phyloP scores from a whole-genome alignment of 352 stramenopile species.

The Phytophthora rubi region DNA sequence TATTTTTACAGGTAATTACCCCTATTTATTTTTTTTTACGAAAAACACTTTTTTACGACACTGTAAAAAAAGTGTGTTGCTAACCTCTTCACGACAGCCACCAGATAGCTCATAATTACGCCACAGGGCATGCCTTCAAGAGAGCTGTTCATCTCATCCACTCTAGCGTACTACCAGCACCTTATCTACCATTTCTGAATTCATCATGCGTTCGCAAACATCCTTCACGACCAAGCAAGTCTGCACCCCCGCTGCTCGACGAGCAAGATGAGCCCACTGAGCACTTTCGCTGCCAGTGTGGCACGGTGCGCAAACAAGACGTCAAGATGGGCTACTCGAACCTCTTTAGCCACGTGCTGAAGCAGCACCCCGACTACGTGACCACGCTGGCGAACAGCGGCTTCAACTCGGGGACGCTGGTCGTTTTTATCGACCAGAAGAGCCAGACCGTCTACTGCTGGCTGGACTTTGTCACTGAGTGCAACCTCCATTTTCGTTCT shows the following conservation, averaged over 20 bases:
- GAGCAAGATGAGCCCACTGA: slow-evolving; percentile 11
- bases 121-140: neutral
- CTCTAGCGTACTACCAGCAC: neutral
- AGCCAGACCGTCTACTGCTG: slow-evolving; percentile 12
- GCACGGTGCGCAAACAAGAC: slow-evolving; percentile 2
- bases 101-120: neutral
- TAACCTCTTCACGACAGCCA: neutral
- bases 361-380: slow-evolving; percentile 6
- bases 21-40: neutral
- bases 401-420: neutral
- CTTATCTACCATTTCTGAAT: no score
- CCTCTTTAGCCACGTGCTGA: slow-evolving; percentile 11
- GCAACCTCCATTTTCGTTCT: slow-evolving; percentile 18
- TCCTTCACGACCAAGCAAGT: slow-evolving; percentile 11
- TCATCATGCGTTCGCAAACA: no score
- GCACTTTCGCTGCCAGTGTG: slow-evolving; percentile 12
- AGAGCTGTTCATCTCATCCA: neutral
- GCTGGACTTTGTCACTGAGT: neutral
- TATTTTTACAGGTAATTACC: neutral
- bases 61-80: neutral
- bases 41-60: neutral
- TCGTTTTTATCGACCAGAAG: slow-evolving; percentile 7
- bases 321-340: slow-evolving; percentile 9
- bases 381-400: slow-evolving; percentile 5
- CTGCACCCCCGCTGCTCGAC: slow-evolving; percentile 1